These are phyloP conservation scores for Macrotyloma uniflorum DNA, from an alignment of 306 rosid genomes.

Conservation along the genomic window DNA sequence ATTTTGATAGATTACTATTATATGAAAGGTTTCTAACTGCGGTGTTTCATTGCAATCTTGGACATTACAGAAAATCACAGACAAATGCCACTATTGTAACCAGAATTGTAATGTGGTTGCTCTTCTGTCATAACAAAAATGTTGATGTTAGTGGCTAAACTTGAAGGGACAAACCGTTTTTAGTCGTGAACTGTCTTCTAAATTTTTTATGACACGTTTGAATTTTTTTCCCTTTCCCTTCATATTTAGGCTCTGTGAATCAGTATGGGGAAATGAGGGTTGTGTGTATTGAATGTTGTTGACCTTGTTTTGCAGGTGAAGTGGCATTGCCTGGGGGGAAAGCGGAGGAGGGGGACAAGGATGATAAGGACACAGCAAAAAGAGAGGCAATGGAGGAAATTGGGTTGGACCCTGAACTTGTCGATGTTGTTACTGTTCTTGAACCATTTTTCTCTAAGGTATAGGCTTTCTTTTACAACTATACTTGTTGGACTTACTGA, in stretches of 20 bases:
- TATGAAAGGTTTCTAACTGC: no score
- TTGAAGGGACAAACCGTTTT: background rate
- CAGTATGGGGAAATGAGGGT: background rate
- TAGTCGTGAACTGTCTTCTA: no score
- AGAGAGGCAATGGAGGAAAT: slow-evolving; percentile 95
- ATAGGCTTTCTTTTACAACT: background rate
- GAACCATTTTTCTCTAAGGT: slow-evolving; percentile 98
- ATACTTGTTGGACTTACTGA: background rate
- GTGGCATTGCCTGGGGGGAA: slow-evolving; percentile 97
- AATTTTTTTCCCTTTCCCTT: background rate
- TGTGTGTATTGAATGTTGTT: background rate
- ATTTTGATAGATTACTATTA: background rate
- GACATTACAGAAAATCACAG: no score
- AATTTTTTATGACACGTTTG: background rate
- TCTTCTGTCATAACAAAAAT: no score
- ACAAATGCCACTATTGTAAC: no score
- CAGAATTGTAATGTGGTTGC: no score
- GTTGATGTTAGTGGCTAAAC: background rate
- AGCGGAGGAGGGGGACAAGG: slow-evolving; percentile 88
- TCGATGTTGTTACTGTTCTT: slow-evolving; percentile 77
- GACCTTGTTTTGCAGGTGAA: slow-evolving; percentile 64
- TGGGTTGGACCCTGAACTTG: slow-evolving; percentile 85
- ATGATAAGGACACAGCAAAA: slow-evolving; percentile 84
- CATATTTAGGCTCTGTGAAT: background rate
- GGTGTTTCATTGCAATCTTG: no score